Percentiles rank a stretch among this genome's conserved stretches.
Evolutionary conservation across 768 basidiomycete genomes (phyloP).

Genomic region (Roridomyces roridus): DNA sequence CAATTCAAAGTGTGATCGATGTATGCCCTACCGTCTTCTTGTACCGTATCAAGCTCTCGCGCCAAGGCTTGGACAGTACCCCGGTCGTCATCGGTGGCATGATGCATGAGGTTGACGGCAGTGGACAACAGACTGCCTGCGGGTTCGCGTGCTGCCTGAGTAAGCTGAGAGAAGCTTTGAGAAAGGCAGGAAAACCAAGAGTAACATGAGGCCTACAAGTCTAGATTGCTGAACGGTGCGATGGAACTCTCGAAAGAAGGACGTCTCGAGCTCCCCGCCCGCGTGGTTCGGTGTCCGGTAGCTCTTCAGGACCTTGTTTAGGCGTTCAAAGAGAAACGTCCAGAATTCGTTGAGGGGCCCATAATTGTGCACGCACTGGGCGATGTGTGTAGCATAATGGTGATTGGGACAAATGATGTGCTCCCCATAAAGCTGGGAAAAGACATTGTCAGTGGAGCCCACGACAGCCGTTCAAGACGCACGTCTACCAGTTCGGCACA

Average conservation of each 20-base stretch:
- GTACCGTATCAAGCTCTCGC: slow-evolving; percentile 27
- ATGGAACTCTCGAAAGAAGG: slow-evolving; percentile 34
- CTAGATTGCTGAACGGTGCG: slow-evolving; percentile 21
- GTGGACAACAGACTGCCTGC: neutral
- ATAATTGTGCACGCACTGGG: slow-evolving; percentile 32
- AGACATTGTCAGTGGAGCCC: too few relatives aligned
- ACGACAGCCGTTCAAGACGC: too few relatives aligned
- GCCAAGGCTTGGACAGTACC: slow-evolving; percentile 22
- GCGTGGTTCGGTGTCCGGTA: slow-evolving; percentile 40
- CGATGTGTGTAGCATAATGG: slow-evolving; percentile 41
- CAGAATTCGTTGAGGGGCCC: slow-evolving; percentile 45
- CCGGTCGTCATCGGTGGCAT: slow-evolving; percentile 28
- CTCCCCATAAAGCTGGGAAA: slow-evolving; percentile 36
- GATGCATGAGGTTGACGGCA: slow-evolving; percentile 26
- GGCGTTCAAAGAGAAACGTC: slow-evolving; percentile 41
- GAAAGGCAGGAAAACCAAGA: neutral
- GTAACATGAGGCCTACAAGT: slow-evolving; percentile 13
- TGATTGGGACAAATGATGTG: slow-evolving; percentile 41
- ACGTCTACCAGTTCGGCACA: slow-evolving; percentile 27
- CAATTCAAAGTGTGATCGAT: neutral
- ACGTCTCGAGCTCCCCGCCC: slow-evolving; percentile 35
- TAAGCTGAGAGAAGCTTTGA: neutral
- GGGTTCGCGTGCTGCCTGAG: neutral
- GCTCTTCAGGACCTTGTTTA: slow-evolving; percentile 43
- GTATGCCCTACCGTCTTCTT: slow-evolving; percentile 22